Conservation (phyloP, 495 filamentous ascomycete species). For the Aspergillus diversus region DNA sequence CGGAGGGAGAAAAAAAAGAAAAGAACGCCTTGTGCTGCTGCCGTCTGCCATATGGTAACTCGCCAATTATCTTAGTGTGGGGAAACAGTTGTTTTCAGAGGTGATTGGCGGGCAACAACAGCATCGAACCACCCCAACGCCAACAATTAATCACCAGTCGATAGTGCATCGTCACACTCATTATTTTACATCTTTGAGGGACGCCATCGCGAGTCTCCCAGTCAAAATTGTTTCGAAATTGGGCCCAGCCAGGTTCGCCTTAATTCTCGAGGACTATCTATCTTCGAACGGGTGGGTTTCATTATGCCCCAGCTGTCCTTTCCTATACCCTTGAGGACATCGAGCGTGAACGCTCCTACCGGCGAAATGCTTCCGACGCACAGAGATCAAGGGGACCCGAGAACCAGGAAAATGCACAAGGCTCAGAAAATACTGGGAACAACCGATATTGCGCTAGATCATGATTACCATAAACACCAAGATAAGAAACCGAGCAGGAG, state of each 20-base stretch:
- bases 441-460: constrained; percentile 31
- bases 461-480: constrained; percentile 25
- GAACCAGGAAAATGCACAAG: constrained; percentile 33
- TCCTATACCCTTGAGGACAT: constrained; percentile 35
- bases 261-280: not conserved
- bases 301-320: constrained; percentile 28
- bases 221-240: not conserved
- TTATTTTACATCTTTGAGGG: no score
- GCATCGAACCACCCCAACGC: not conserved
- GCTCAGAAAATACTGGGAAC: constrained; percentile 46
- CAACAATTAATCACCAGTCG: not conserved
- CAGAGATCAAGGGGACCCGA: constrained; percentile 26
- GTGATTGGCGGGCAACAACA: not conserved
- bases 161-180: no score
- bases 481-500: constrained; percentile 29
- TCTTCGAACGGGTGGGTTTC: not conserved
- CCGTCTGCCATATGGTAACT: not conserved
- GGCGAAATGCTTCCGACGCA: constrained; percentile 22
- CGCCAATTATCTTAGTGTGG: constrained; percentile 3
- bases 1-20: not conserved
- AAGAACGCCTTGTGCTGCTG: not conserved
- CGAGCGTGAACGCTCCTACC: constrained; percentile 31
- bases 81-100: not conserved
- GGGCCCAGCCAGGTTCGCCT: not conserved
- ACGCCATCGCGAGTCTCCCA: not conserved